These are phyloP conservation scores for Pyricularia grisea DNA, from an alignment of 2,329 filamentous ascomycete genomes.

Conservation along the genomic window DNA sequence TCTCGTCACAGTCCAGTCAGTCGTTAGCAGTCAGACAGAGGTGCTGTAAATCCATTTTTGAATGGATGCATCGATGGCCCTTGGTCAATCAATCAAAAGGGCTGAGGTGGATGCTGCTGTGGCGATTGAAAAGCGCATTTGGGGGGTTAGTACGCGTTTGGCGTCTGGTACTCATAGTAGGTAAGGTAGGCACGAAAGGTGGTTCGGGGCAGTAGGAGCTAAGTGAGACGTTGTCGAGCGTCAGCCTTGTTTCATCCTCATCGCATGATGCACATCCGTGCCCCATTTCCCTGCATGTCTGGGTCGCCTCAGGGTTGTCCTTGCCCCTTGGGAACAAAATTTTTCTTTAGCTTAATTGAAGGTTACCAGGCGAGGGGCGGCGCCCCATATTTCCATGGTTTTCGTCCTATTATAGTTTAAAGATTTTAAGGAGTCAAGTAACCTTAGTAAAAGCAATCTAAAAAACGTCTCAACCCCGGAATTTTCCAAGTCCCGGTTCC, in stretches of 20 bases:
- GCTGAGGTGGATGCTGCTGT: not conserved
- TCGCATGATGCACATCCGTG: slow-evolving; percentile 10
- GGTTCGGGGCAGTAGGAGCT: not conserved
- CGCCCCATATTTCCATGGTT: not conserved
- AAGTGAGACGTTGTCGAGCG: slow-evolving; percentile 12
- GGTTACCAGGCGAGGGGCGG: not conserved
- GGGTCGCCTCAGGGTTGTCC: not conserved
- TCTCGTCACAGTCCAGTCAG: too few relatives aligned
- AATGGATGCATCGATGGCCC: not conserved
- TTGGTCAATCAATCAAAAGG: not conserved
- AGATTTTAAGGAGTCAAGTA: not conserved
- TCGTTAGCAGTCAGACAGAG: too few relatives aligned
- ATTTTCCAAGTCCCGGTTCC: not conserved
- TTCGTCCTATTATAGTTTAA: not conserved
- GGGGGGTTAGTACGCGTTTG: not conserved
- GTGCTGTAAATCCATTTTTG: too few relatives aligned
- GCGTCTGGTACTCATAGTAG: not conserved
- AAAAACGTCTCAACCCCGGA: not conserved
- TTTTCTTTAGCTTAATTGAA: not conserved
- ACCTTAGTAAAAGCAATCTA: not conserved
- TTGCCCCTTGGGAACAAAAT: not conserved
- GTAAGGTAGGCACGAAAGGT: not conserved
- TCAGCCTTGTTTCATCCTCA: slow-evolving; percentile 12
- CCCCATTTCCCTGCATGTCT: slow-evolving; percentile 1
- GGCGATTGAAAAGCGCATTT: not conserved